Percentiles rank a stretch among this genome's conserved stretches.
These are phyloP conservation scores for Cavenderia fasciculata DNA, from an alignment of 78 protist species.

Conservation along the genomic window DNA sequence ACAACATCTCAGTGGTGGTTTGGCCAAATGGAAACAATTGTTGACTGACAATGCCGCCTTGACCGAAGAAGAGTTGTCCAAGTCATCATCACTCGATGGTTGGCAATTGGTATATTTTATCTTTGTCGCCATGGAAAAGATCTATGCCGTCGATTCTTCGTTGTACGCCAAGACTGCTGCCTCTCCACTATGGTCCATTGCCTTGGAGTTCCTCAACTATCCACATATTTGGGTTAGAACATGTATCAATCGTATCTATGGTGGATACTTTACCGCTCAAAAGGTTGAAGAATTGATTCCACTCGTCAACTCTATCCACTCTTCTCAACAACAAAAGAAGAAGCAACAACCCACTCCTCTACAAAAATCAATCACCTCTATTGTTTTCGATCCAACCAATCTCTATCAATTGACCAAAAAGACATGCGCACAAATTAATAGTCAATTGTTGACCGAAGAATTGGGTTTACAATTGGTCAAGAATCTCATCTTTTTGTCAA, in stretches of 20 bases:
- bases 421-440: constrained; percentile 41
- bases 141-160: neutral
- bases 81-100: constrained; percentile 4
- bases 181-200: constrained; percentile 6
- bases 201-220: constrained; percentile 41
- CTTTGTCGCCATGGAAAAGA: constrained; percentile 7
- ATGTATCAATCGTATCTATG: constrained; percentile 19
- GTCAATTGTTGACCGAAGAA: constrained; percentile 47
- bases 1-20: neutral
- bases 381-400: constrained; percentile 1
- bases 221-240: constrained; percentile 79
- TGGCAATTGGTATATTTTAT: constrained; percentile 56
- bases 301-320: neutral
- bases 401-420: constrained; percentile 49
- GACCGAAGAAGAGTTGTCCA: no score
- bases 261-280: constrained; percentile 31
- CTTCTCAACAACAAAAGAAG: no score
- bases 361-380: neutral
- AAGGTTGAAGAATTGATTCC: neutral
- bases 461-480: constrained; percentile 40
- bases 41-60: neutral
- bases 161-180: neutral
- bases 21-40: neutral
- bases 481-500: constrained; percentile 53
- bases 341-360: neutral